phyloP scores from a whole-genome alignment of 305 asterid genomes.

The Rubia occidens region DNA sequence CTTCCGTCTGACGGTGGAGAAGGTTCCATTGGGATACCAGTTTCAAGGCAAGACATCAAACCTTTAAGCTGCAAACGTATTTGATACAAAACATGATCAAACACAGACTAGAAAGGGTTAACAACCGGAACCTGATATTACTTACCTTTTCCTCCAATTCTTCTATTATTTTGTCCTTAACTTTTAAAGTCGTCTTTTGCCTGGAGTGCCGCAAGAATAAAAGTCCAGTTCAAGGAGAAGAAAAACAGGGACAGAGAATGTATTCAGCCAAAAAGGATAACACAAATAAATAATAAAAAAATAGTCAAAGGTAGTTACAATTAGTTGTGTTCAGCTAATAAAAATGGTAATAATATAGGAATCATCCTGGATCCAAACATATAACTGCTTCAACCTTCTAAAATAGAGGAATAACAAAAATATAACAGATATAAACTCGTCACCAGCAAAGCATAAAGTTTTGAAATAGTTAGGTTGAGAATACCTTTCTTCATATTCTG shows the following conservation, averaged over 20 bases:
- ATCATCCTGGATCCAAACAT: not conserved
- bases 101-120: not conserved
- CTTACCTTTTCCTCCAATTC: slow-evolving; percentile 78
- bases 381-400: not conserved
- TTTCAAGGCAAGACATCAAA: slow-evolving; percentile 51
- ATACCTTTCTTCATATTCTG: slow-evolving; percentile 60
- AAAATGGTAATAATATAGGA: not conserved
- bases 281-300: not conserved
- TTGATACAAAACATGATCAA: slow-evolving; percentile 13
- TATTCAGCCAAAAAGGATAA: not conserved
- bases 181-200: slow-evolving; percentile 39
- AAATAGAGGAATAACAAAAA: not conserved
- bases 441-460: slow-evolving; percentile 12
- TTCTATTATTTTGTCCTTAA: slow-evolving; percentile 49
- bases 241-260: not conserved
- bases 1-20: slow-evolving; percentile 22
- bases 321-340: too few species aligned
- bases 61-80: slow-evolving; percentile 39
- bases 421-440: not conserved
- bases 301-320: not conserved
- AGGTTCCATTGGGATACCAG: slow-evolving; percentile 30
- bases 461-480: slow-evolving; percentile 3
- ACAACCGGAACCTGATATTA: slow-evolving; percentile 7
- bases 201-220: slow-evolving; percentile 25
- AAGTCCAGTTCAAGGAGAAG: not conserved